A percentile compares a stretch with the other conserved stretches of the same genome.
phyloP scores from a whole-genome alignment of 352 stramenopile species.

The Globisporangium yorkense region DNA sequence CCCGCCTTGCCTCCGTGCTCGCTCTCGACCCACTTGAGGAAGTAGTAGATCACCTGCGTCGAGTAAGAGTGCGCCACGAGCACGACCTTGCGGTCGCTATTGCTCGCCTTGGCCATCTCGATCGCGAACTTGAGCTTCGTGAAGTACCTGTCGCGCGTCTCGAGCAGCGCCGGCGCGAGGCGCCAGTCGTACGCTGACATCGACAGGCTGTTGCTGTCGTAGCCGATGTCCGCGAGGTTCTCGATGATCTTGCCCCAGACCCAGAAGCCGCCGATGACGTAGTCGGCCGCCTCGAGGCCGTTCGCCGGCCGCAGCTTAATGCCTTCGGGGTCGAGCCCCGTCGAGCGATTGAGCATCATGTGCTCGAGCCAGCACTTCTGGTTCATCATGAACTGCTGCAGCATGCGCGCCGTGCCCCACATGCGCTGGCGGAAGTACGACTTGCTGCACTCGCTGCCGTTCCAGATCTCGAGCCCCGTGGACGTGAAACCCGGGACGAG shows the following conservation, averaged over 20 bases:
- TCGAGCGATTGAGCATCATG: conserved; percentile 87
- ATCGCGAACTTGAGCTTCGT: conserved; percentile 92
- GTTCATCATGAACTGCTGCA: conserved; percentile 86
- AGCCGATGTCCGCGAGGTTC: conserved; percentile 90
- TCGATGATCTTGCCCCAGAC: conserved; percentile 92
- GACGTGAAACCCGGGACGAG: conserved; percentile 93
- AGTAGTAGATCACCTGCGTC: conserved; percentile 90
- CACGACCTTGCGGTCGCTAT: conserved; percentile 82
- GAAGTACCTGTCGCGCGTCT: conserved; percentile 84
- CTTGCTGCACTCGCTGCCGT: conserved; percentile 81
- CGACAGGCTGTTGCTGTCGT: conserved; percentile 89
- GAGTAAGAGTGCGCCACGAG: conserved; percentile 93
- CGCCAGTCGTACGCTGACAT: conserved; percentile 88
- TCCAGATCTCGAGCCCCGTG: conserved; percentile 93
- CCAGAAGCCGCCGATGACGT: conserved; percentile 93
- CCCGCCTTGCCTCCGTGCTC: conserved; percentile 79
- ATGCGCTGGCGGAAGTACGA: conserved; percentile 91
- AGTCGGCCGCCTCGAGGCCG: conserved; percentile 91
- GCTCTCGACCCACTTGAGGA: conserved; percentile 93
- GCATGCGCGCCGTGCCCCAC: conserved; percentile 89
- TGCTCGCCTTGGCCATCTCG: conserved; percentile 79
- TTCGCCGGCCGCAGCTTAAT: conserved; percentile 75
- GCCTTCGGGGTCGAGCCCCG: conserved; percentile 84
- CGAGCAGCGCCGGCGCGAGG: conserved; percentile 60
- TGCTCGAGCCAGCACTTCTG: conserved; percentile 92